Evolutionary conservation across 129 eudicot genomes (phyloP).

Genomic region (Sambucus nigra): DNA sequence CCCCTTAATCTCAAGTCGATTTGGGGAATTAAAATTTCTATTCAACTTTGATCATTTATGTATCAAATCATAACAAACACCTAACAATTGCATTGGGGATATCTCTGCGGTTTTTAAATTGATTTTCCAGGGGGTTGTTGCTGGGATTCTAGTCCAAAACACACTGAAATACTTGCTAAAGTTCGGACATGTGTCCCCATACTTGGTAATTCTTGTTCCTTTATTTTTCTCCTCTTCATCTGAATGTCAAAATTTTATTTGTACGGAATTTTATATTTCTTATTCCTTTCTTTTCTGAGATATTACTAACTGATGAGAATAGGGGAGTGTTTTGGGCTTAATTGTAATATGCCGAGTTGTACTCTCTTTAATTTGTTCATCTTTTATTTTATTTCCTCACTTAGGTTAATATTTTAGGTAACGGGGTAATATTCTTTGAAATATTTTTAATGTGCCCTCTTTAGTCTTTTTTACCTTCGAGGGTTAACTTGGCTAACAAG

Average conservation of each 20-base stretch:
- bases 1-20: background rate
- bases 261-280: background rate
- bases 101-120: background rate
- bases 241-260: too few relatives aligned
- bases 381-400: too few relatives aligned
- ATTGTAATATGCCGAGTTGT: too few relatives aligned
- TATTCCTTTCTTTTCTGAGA: background rate
- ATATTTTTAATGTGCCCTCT: too few relatives aligned
- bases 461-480: too few relatives aligned
- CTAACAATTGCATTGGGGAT: background rate
- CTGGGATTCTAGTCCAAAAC: conserved; percentile 91
- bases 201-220: conserved; percentile 52
- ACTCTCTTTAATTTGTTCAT: too few relatives aligned
- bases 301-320: too few relatives aligned
- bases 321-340: too few relatives aligned
- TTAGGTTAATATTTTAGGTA: too few relatives aligned
- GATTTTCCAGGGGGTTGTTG: conserved; percentile 75
- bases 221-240: background rate
- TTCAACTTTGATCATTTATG: conserved; percentile 1
- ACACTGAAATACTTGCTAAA: conserved; percentile 78
- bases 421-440: too few relatives aligned
- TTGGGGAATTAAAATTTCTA: conserved; percentile 3
- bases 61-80: background rate
- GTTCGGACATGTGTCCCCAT: conserved; percentile 75
- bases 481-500: too few relatives aligned